Percentiles rank a stretch among this genome's conserved stretches.
Evolutionary conservation across 148 eudicot genomes (phyloP).

Genomic region (Nyssa sinensis): DNA sequence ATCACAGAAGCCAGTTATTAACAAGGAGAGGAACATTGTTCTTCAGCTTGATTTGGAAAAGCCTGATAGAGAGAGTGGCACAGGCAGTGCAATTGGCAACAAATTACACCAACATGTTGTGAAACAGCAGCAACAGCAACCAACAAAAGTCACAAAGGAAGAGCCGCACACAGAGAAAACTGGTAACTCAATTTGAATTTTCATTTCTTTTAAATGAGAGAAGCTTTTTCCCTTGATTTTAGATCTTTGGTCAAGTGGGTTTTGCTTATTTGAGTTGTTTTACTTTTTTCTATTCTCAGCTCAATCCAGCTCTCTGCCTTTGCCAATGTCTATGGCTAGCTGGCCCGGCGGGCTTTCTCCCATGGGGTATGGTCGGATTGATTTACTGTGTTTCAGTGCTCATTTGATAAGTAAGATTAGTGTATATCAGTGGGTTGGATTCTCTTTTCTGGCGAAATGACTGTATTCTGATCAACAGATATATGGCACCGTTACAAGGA

Average conservation of each 20-base stretch:
- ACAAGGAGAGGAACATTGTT: conserved; percentile 36
- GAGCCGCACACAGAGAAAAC: conserved; percentile 46
- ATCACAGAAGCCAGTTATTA: conserved; percentile 12
- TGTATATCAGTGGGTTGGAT: not conserved
- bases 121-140: conserved; percentile 28
- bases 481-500: conserved; percentile 95
- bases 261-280: conserved; percentile 18
- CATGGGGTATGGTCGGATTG: conserved; percentile 64
- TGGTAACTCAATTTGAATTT: conserved; percentile 34
- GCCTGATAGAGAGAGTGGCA: conserved; percentile 12
- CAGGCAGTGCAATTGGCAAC: conserved; percentile 11
- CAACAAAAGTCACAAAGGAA: conserved; percentile 36
- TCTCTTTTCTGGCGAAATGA: too few species aligned
- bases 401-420: too few species aligned
- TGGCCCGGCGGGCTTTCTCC: conserved; percentile 92
- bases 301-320: conserved; percentile 59
- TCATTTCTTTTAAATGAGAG: not conserved
- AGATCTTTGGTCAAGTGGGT: too few species aligned
- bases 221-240: not conserved
- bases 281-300: conserved; percentile 27
- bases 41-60: conserved; percentile 60
- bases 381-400: conserved; percentile 4
- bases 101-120: conserved; percentile 35
- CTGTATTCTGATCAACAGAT: conserved; percentile 43
- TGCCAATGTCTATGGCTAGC: conserved; percentile 75